Percentiles rank a stretch among this genome's conserved stretches.
phyloP scores from a whole-genome alignment of 179 eudicot species.

The Spinacia oleracea region DNA sequence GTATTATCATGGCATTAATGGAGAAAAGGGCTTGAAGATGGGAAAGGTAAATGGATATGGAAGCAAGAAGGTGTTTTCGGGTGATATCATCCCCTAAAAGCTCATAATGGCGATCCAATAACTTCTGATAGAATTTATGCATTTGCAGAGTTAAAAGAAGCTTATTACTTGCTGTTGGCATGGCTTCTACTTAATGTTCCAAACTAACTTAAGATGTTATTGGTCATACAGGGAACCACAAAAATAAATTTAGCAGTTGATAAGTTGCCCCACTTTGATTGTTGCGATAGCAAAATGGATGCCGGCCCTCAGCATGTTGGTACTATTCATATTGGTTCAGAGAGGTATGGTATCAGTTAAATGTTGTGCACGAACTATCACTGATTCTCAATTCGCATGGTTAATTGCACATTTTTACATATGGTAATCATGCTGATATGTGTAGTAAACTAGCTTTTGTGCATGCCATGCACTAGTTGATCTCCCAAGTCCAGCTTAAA shows the following conservation, averaged over 20 bases:
- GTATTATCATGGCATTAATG: not conserved
- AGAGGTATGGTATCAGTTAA: constrained; percentile 52
- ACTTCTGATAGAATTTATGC: not conserved
- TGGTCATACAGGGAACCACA: constrained; percentile 70
- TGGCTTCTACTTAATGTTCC: not conserved
- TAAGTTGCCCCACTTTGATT: constrained; percentile 64
- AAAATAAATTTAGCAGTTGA: constrained; percentile 94
- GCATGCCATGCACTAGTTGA: not conserved
- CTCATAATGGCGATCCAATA: not conserved
- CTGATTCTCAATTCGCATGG: too few relatives aligned
- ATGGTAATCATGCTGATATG: not conserved
- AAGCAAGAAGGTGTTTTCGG: not conserved
- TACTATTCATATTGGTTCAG: constrained; percentile 94
- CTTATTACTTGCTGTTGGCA: not conserved
- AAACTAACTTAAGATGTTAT: not conserved
- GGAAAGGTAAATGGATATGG: not conserved
- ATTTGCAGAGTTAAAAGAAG: not conserved
- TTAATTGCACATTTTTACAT: not conserved
- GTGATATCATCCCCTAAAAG: not conserved
- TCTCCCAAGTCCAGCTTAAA: not conserved
- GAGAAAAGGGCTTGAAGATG: not conserved
- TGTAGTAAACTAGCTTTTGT: not conserved
- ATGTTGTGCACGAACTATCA: constrained; percentile 9
- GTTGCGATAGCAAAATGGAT: constrained; percentile 63
- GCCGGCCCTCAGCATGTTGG: constrained; percentile 93